Evolutionary conservation across 495 filamentous ascomycete species (phyloP).

Genomic region (Symbiotaphrina buchneri): DNA sequence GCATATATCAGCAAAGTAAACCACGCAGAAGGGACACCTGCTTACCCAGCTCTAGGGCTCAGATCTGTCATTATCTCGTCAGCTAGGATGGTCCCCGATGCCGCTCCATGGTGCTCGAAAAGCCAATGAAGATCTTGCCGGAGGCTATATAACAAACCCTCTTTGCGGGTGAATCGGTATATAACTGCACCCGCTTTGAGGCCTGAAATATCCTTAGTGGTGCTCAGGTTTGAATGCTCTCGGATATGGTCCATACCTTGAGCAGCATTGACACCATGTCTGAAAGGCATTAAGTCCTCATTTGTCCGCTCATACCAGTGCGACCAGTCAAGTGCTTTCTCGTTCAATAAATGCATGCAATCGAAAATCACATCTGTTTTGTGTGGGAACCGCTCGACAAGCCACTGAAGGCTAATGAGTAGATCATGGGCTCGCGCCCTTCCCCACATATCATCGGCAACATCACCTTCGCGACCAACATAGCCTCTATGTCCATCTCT

Average conservation of each 20-base stretch:
- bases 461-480: constrained; percentile 23
- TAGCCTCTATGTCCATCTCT: constrained; percentile 24
- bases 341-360: constrained; percentile 20
- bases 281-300: constrained; percentile 11
- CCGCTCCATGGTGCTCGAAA: constrained; percentile 18
- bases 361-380: constrained; percentile 17
- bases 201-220: constrained; percentile 2
- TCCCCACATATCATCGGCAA: constrained; percentile 30
- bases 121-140: constrained; percentile 22
- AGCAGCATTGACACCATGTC: constrained; percentile 24
- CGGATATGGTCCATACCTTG: constrained; percentile 14
- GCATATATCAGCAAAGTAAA: not conserved
- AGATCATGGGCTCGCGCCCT: constrained; percentile 25
- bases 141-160: constrained; percentile 15
- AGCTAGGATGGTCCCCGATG: not conserved
- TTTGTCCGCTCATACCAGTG: constrained; percentile 17
- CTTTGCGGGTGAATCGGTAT: constrained; percentile 17
- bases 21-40: not conserved
- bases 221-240: not conserved
- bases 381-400: constrained; percentile 24
- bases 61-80: constrained; percentile 1
- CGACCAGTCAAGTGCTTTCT: constrained; percentile 19
- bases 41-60: constrained; percentile 1
- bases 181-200: constrained; percentile 22
- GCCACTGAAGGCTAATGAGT: constrained; percentile 27